Base-by-base conservation (phyloP, 2,329 filamentous ascomycete genomes). In the Monosporascus sp. region DNA sequence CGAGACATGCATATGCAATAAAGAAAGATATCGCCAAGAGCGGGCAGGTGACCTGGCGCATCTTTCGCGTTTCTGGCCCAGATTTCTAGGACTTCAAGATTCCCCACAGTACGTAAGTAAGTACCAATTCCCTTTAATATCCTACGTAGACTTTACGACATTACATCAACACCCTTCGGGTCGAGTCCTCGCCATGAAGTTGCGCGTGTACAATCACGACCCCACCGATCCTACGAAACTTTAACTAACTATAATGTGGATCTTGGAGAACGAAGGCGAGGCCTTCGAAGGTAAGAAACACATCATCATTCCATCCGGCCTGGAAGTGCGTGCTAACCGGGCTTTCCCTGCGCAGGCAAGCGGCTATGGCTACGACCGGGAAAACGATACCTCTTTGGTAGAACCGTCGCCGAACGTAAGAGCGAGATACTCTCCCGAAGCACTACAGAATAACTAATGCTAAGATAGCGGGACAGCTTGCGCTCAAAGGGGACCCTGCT, bases 281-380 rank as follows among this genome's bases (percentile, higher is more conserved):
- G 71, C 75, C 52, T 72, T 78, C 52, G 72, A 74, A 53, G 75
- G 77, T 73, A 63, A 58, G 65, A 57, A 45, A 27, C 27, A 31
- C 5, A 25, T 48, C 9, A 3, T 14, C 37, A 3, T 27, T 35
- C n/a, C 9, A 8, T 22, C 31, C 27, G 48, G 58, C 47, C 46
- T 51, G 24, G 45, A 43, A 50, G 44, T 18, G 7, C 39, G 7
- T 50, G 46, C 57, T 60, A 52, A 58, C 53, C 35, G 49, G 20
- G 41, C 6, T 25, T 60, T 60, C 52, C 37, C 24, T 48, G 27
- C 46, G 22, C 59, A 88, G 84, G 82, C 55, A 89, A 84, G 70
- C 84, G 83, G 63, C 76, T 92, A 60, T 96, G 92, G 92, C 78
- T 96, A 56, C 84, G 87, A 53, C 92, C 92, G 2, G 92, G 91